Evolutionary conservation across 1,139 yeast species (phyloP).

Genomic region (Sugiyamaella grinbergsii): DNA sequence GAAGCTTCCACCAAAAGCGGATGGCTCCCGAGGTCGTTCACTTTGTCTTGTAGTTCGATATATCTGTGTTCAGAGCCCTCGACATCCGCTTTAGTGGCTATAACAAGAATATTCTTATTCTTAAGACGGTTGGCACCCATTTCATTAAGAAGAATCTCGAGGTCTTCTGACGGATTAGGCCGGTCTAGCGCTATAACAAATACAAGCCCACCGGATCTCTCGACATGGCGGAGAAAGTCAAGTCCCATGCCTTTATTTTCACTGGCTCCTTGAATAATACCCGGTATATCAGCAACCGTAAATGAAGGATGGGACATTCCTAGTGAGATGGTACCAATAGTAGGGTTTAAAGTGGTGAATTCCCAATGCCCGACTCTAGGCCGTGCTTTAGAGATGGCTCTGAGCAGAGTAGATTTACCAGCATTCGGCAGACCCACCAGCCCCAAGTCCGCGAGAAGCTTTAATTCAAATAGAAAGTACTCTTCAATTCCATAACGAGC

Average conservation of each 20-base stretch:
- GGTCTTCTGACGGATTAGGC: conserved; percentile 61
- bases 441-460: conserved; percentile 88
- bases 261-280: conserved; percentile 85
- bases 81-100: conserved; percentile 91
- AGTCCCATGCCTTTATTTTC: conserved; percentile 87
- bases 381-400: conserved; percentile 87
- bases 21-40: conserved; percentile 1
- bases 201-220: conserved; percentile 84
- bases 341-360: conserved; percentile 90
- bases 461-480: conserved; percentile 76
- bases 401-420: conserved; percentile 84
- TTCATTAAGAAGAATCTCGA: conserved; percentile 63
- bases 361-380: conserved; percentile 98
- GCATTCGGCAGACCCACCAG: conserved; percentile 95
- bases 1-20: conserved; percentile 25
- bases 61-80: conserved; percentile 51
- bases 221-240: conserved; percentile 88
- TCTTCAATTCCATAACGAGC: conserved; percentile 74
- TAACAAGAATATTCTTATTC: conserved; percentile 65
- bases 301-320: conserved; percentile 68
- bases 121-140: conserved; percentile 64
- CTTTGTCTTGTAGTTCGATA: conserved; percentile 30
- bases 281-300: conserved; percentile 97
- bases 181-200: conserved; percentile 80
- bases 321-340: conserved; percentile 79